Evolutionary conservation across 495 filamentous ascomycete genomes (phyloP), one percentile per base, ranked within the genome.

Genomic region (Talaromyces proteolyticus): DNA sequence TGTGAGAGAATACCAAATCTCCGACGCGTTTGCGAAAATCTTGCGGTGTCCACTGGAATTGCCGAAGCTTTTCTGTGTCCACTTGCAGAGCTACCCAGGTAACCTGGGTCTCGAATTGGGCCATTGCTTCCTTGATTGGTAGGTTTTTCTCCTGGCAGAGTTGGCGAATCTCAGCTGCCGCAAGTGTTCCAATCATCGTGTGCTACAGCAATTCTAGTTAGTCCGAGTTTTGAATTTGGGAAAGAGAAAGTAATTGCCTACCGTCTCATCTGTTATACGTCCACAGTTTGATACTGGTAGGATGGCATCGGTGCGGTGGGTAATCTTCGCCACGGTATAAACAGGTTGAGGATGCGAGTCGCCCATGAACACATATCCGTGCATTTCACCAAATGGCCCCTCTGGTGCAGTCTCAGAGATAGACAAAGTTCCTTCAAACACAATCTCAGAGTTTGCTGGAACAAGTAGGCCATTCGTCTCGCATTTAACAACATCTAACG

Each of bases 401-500:
- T 72, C 68, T 0, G 53, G 52, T 1, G 51, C 66, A 1, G 56
- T 61, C 25, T 69, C 63, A 8, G 55, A 54, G 4, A 62, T 62
- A 0, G 66, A 69, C n/a, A 68, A 24, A 0, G 57, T 61, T 7
- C 69, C 69, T 29, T 70, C 69, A 3, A 72, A 22, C 0, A 72
- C 62, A 25, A 72, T 66, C 29, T 72, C 69, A 0, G 65, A 53
- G 48, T 68, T 63, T 2, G 62, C 69, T 1, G 69, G 69, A 41
- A 73, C 64, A 7, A 49, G 49, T 6, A 70, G 41, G 20, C 64
- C 56, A 37, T 67, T 73, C 1, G 65, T 67, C 14, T 73, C 69
- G 44, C 67, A 70, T 42, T 73, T 67, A 4, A 64, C 62, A 8
- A 73, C 56, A 14, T 69, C 60, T 11, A 73, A 26, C 0, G 65